Base-by-base conservation (phyloP, 352 stramenopile species). In the Pythium coloratum region DNA sequence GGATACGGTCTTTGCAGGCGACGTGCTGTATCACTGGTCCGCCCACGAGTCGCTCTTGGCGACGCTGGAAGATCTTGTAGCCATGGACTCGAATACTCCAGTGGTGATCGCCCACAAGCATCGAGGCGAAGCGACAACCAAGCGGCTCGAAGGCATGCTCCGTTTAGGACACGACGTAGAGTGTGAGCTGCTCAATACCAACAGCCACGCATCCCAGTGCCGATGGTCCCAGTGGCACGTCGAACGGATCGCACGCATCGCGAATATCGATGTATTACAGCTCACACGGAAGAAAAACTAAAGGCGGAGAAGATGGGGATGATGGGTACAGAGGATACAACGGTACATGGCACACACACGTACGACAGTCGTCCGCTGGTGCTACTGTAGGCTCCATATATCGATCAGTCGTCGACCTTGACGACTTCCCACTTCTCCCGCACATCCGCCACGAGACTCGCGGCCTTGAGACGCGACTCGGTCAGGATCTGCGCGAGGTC, bases 21-120 rank as follows among this genome's bases (percentile, higher is more conserved):
- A 91, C 40, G 83, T 91, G 55, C 51, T 91, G 36, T 91, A 91
- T 67, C 73, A 81, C 61, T 91, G 81, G 83, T 67, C 66, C 9
- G 64, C 72, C 1, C 83, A 91, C 54, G 71, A 83, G 36, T 44
- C 56, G 14, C 65, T 89, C 2, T 67, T 89, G 2, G 50, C 49
- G 9, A 84, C 83, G 14, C 65, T 91, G 3, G 46, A 53, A 1
- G 55, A 65, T 14, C n/a, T 24, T 0, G 46, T 78, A 26, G 30
- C 16, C 5, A 8, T 10, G 1, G 18, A 49, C 32, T 53, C 32
- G 30, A 16, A 10, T 30, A 61, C 24, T 49, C 51, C 3, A 12
- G 71, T 85, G 5, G 47, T 86, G 18, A 33, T 91, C 13, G 79
- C 81, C 3, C 83, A 91, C 70, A 89, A 84, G 46, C 81, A 82